phyloP scores from a whole-genome alignment of 805 yeast species.

The Spencermartinsiella europaea region DNA sequence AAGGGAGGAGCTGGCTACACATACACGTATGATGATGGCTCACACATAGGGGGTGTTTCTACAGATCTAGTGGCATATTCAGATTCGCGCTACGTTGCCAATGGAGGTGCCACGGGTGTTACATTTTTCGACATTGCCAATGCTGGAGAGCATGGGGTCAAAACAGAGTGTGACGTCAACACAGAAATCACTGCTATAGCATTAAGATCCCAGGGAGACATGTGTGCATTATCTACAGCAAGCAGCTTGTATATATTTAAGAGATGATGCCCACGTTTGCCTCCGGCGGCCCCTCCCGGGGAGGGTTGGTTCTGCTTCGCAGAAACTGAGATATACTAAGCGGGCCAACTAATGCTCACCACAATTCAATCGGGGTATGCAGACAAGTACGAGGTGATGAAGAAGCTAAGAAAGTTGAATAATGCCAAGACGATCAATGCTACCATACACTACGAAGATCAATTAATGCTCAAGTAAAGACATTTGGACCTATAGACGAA shows the following conservation, averaged over 20 bases:
- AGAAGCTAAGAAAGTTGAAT: no score
- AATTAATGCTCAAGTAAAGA: no score
- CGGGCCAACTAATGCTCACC: no score
- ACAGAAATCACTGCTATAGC: slow-evolving; percentile 2
- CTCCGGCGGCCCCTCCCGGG: no score
- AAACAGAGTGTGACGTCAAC: slow-evolving; percentile 3
- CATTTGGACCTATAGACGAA: no score
- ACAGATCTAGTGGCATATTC: neutral
- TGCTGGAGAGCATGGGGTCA: slow-evolving; percentile 14
- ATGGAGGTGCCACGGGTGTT: slow-evolving; percentile 3
- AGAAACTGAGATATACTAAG: no score
- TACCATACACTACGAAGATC: no score
- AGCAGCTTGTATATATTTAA: neutral
- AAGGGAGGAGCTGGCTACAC: slow-evolving; percentile 36
- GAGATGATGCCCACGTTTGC: no score
- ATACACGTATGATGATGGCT: slow-evolving; percentile 17
- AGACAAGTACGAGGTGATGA: no score
- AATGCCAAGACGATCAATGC: no score
- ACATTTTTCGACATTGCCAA: slow-evolving; percentile 11
- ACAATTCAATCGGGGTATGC: no score
- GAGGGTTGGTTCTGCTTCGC: no score
- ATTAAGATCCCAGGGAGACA: neutral
- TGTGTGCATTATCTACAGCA: neutral
- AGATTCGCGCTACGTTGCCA: slow-evolving; percentile 1
- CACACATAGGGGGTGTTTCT: slow-evolving; percentile 18